Evolutionary conservation across 176 grass and related monocot genomes (phyloP).

Genomic region (Ananas comosus): DNA sequence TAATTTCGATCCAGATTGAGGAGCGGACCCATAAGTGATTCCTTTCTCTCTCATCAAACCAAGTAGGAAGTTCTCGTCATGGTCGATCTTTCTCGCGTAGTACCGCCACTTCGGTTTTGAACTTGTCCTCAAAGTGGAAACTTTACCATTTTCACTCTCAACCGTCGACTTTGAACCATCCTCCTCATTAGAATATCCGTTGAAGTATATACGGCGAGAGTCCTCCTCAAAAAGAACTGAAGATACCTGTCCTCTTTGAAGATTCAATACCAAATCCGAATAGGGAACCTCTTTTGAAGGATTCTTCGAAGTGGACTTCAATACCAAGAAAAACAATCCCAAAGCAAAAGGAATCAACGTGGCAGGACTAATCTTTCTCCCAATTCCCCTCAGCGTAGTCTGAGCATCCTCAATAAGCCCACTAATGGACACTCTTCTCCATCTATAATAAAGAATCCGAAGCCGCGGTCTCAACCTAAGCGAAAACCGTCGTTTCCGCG

Average conservation of each 20-base stretch:
- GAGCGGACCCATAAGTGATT: slow-evolving; percentile 61
- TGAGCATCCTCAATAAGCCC: slow-evolving; percentile 21
- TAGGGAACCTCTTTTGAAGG: slow-evolving; percentile 57
- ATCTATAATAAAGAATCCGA: slow-evolving; percentile 19
- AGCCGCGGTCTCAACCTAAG: slow-evolving; percentile 25
- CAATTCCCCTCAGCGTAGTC: slow-evolving; percentile 20
- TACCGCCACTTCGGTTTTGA: slow-evolving; percentile 33
- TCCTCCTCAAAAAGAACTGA: slow-evolving; percentile 69
- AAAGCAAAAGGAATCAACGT: slow-evolving; percentile 32
- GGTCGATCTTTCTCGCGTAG: slow-evolving; percentile 68
- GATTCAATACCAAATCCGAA: slow-evolving; percentile 52
- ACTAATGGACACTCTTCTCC: slow-evolving; percentile 26
- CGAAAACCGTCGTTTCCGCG: slow-evolving; percentile 20
- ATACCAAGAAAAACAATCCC: slow-evolving; percentile 33
- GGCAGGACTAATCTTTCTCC: slow-evolving; percentile 25
- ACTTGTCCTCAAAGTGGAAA: slow-evolving; percentile 2
- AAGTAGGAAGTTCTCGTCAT: slow-evolving; percentile 74
- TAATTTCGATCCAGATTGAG: slow-evolving; percentile 40
- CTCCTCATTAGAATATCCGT: slow-evolving; percentile 19
- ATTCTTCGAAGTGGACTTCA: slow-evolving; percentile 43
- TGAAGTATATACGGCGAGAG: slow-evolving; percentile 80
- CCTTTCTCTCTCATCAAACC: slow-evolving; percentile 64
- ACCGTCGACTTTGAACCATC: not conserved
- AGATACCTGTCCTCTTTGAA: slow-evolving; percentile 40
- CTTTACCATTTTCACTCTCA: not conserved